Evolutionary conservation across 2,329 filamentous ascomycete species (phyloP), one percentile per base, ranked within the genome.

Genomic region (Verticillium zaregamsianum): DNA sequence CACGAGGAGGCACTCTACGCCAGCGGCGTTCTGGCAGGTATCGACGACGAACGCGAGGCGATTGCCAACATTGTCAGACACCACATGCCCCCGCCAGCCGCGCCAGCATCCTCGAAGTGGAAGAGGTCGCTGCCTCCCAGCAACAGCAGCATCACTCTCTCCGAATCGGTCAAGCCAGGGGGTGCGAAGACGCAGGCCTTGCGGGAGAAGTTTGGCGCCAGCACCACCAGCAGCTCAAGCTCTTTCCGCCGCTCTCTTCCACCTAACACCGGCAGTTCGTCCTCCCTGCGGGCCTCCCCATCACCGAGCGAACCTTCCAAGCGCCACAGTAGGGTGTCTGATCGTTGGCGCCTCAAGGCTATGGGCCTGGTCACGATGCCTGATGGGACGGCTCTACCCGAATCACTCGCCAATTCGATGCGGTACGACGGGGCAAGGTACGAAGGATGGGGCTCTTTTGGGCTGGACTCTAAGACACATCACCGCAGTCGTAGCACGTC

Each of bases 321-420:
- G 40, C 68, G 72, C 11, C 60, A 68, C 3, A 79, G 76, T 67
- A 77, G 71, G 58, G 75, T 75, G 7, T 80, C 78, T 7, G 76
- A 78, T 59, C 72, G 77, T 45, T 82, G 80, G 80, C 72, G 74
- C 5, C 72, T 82, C 62, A 81, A 80, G 59, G 79, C 79, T 52
- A 80, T 81, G 79, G 80, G 79, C 11, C 76, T 85, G 20, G 80
- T 83, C 3, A 80, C 79, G 64, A 79, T 84, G 77, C 77, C 80
- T 5, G 79, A 86, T 64, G 78, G 83, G n/a, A 78, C 80, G 57
- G 82, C 81, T 63, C 67, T 84, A 3, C 83, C 82, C 6, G 82
- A 86, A 64, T 75, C 76, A 3, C 73, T 86, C 49, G 81, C 80
- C 14, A 67, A 77, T 39, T 78, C 82, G 31, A 77, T 81, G 66